Evolutionary conservation across 805 yeast species (phyloP).

Genomic region (Maudiozyma barnettii): DNA sequence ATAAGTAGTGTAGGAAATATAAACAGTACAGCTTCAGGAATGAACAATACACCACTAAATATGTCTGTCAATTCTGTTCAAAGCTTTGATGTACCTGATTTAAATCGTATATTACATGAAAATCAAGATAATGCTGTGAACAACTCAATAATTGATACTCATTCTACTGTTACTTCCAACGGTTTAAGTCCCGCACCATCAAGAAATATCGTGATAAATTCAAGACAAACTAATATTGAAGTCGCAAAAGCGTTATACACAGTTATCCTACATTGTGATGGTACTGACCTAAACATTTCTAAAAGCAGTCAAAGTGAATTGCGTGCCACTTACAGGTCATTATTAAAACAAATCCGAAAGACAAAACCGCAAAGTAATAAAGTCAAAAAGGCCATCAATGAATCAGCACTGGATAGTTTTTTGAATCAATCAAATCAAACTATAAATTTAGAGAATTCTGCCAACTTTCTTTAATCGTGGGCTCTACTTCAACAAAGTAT

Average conservation of each 20-base stretch:
- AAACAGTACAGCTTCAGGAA: neutral
- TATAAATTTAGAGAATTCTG: neutral
- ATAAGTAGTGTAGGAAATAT: neutral
- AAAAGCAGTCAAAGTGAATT: slow-evolving; percentile 21
- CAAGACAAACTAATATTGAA: slow-evolving; percentile 20
- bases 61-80: neutral
- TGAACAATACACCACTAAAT: neutral
- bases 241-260: slow-evolving; percentile 26
- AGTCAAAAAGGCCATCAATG: slow-evolving; percentile 8
- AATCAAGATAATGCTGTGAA: neutral
- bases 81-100: slow-evolving; percentile 12
- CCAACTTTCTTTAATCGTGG: neutral
- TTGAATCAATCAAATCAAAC: slow-evolving; percentile 1
- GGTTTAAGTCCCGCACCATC: neutral
- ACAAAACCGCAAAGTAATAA: slow-evolving; percentile 10
- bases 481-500: neutral
- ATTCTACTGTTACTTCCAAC: neutral
- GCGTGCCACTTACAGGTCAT: slow-evolving; percentile 15
- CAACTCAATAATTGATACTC: neutral
- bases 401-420: slow-evolving; percentile 10
- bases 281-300: slow-evolving; percentile 23
- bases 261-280: slow-evolving; percentile 23
- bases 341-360: slow-evolving; percentile 20
- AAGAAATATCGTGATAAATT: neutral
- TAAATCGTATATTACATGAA: slow-evolving; percentile 8